A percentile compares a stretch with the other conserved stretches of the same genome.
Conservation (phyloP, 116 monocot species). For the Cymodocea nodosa region DNA sequence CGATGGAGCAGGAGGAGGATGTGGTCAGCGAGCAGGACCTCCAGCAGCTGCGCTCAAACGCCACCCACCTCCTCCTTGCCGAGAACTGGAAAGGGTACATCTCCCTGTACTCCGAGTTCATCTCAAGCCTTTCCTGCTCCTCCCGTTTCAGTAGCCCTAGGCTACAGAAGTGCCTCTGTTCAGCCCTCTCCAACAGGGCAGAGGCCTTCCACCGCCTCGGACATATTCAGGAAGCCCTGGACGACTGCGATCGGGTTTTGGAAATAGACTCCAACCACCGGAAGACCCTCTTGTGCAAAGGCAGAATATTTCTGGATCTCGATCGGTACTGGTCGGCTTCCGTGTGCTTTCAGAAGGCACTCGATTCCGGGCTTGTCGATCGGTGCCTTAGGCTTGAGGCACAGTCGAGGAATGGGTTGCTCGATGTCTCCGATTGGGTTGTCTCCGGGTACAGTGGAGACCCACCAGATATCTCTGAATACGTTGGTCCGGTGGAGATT, state of each 20-base stretch:
- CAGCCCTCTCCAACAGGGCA: constrained; percentile 59
- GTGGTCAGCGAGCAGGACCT: constrained; percentile 8
- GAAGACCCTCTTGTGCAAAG: constrained; percentile 49
- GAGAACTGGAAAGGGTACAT: constrained; percentile 69
- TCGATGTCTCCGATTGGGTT: constrained; percentile 76
- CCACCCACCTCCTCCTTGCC: constrained; percentile 70
- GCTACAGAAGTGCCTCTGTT: constrained; percentile 30
- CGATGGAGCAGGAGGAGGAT: background rate
- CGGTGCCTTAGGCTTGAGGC: constrained; percentile 40
- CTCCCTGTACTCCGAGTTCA: constrained; percentile 67
- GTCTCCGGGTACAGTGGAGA: constrained; percentile 37
- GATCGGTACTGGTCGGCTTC: constrained; percentile 44
- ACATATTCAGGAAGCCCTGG: constrained; percentile 24
- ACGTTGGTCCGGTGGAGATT: constrained; percentile 61
- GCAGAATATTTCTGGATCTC: constrained; percentile 46
- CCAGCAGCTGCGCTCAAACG: constrained; percentile 50
- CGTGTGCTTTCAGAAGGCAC: constrained; percentile 34
- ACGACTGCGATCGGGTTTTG: constrained; percentile 52
- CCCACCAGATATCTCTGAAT: constrained; percentile 68
- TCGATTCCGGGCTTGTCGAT: constrained; percentile 19
- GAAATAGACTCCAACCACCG: constrained; percentile 34
- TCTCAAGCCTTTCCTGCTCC: constrained; percentile 35
- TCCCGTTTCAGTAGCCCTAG: constrained; percentile 8
- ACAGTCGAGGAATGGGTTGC: constrained; percentile 44
- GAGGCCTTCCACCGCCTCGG: constrained; percentile 33